phyloP scores from a whole-genome alignment of 2,329 filamentous ascomycete genomes.

The Teratosphaeria epicoccoides region DNA sequence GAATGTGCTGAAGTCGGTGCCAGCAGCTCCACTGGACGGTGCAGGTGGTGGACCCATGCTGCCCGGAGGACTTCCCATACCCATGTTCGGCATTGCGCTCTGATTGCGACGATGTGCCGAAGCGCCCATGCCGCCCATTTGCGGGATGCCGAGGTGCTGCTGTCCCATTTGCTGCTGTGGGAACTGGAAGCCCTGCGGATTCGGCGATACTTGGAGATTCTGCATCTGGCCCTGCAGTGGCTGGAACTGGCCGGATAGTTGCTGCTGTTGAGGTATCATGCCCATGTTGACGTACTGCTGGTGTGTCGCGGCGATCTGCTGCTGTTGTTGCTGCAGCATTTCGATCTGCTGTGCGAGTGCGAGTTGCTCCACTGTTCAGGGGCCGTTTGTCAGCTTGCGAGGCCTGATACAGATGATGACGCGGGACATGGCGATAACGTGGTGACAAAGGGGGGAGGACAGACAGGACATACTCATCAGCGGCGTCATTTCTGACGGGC shows the following conservation, averaged over 20 bases:
- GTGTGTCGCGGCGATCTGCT: conserved; percentile 91
- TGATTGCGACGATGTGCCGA: conserved; percentile 93
- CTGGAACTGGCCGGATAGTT: conserved; percentile 64
- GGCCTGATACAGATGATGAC: background rate
- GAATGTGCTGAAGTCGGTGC: conserved; percentile 63
- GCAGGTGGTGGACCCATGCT: conserved; percentile 68
- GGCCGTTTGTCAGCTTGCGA: conserved; percentile 22
- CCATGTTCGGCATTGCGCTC: conserved; percentile 87
- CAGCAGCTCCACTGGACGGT: conserved; percentile 77
- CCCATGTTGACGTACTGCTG: conserved; percentile 98
- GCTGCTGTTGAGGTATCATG: conserved; percentile 79
- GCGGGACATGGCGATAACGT: background rate
- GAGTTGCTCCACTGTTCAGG: conserved; percentile 75
- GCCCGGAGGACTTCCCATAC: conserved; percentile 48
- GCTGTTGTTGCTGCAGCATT: conserved; percentile 91
- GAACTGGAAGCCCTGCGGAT: conserved; percentile 70
- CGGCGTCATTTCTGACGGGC: conserved; percentile 92
- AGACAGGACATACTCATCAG: conserved; percentile 73
- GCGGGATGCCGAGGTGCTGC: conserved; percentile 54
- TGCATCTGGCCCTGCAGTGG: conserved; percentile 70
- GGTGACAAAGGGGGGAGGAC: background rate
- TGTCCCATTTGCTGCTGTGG: conserved; percentile 55
- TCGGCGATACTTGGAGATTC: conserved; percentile 60
- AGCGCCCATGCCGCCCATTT: conserved; percentile 63
- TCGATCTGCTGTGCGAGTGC: conserved; percentile 98